These are phyloP conservation scores for Pythium graminicola DNA, from an alignment of 352 stramenopile genomes.

Conservation along the genomic window DNA sequence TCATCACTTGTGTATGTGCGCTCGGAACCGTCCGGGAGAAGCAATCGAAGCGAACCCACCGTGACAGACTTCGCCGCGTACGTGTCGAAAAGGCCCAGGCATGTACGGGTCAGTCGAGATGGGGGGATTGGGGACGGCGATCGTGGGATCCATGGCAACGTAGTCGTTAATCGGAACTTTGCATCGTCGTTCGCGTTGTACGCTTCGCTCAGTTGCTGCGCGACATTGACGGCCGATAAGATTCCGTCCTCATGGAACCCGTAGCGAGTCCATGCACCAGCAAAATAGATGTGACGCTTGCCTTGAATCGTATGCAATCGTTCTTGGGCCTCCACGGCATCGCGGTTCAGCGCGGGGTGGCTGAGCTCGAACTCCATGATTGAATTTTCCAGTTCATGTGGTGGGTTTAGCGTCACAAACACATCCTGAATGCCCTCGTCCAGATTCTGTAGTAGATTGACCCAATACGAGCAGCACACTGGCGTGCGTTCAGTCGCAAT, in stretches of 20 bases:
- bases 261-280: slow-evolving; percentile 81
- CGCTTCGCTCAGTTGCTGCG: slow-evolving; percentile 11
- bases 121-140: slow-evolving; percentile 19
- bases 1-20: slow-evolving; percentile 6
- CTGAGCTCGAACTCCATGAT: slow-evolving; percentile 43
- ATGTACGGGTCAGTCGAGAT: slow-evolving; percentile 12
- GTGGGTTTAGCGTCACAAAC: slow-evolving; percentile 88
- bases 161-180: background rate
- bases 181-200: slow-evolving; percentile 8
- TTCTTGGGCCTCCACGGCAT: slow-evolving; percentile 47
- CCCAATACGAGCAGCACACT: slow-evolving; percentile 74
- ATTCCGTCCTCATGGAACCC: slow-evolving; percentile 89
- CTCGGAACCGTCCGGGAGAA: slow-evolving; percentile 22
- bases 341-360: slow-evolving; percentile 77
- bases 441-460: slow-evolving; percentile 84
- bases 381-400: slow-evolving; percentile 37
- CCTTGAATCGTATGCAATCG: slow-evolving; percentile 51
- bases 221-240: slow-evolving; percentile 22
- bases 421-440: slow-evolving; percentile 42
- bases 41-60: slow-evolving; percentile 10
- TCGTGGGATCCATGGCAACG: slow-evolving; percentile 16
- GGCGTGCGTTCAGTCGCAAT: slow-evolving; percentile 25
- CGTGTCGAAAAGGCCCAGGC: slow-evolving; percentile 16
- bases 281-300: slow-evolving; percentile 81
- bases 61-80: slow-evolving; percentile 20